Evolutionary conservation across 1,284 basidiomycete genomes (phyloP).

Genomic region (Singerocomus inundabilis): DNA sequence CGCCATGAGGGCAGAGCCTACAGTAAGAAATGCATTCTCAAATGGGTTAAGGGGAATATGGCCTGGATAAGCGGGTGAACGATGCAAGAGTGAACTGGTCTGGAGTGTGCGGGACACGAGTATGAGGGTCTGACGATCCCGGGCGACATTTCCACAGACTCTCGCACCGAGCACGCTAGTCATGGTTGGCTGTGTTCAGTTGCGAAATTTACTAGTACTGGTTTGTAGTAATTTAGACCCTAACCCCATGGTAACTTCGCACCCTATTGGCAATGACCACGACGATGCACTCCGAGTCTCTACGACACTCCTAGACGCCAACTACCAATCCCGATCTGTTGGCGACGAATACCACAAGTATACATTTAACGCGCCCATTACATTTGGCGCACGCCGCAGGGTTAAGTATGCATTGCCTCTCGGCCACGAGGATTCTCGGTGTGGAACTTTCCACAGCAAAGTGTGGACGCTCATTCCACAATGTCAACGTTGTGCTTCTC

Average conservation of each 20-base stretch:
- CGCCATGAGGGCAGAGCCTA: slow-evolving; percentile 84
- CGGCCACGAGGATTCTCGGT: slow-evolving; percentile 12
- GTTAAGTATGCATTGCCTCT: slow-evolving; percentile 11
- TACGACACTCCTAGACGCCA: neutral
- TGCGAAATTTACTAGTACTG: no score
- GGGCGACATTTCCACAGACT: neutral
- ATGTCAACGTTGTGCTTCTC: slow-evolving; percentile 22
- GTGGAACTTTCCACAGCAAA: slow-evolving; percentile 22
- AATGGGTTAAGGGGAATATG: slow-evolving; percentile 82
- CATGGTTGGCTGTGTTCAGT: slow-evolving; percentile 1
- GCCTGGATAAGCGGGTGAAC: slow-evolving; percentile 58
- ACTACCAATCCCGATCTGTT: neutral
- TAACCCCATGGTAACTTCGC: slow-evolving; percentile 17
- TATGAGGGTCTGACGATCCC: neutral
- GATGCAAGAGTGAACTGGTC: slow-evolving; percentile 18
- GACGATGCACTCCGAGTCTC: neutral
- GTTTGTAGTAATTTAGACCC: neutral
- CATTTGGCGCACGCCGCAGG: slow-evolving; percentile 3
- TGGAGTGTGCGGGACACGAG: slow-evolving; percentile 10
- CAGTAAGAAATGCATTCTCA: slow-evolving; percentile 83
- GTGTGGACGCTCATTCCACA: slow-evolving; percentile 23
- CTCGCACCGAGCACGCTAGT: neutral
- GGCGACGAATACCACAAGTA: neutral
- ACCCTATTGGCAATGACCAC: neutral
- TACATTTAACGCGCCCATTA: neutral